Base-by-base conservation (phyloP, 768 basidiomycete species). In the Royoungia palumana region DNA sequence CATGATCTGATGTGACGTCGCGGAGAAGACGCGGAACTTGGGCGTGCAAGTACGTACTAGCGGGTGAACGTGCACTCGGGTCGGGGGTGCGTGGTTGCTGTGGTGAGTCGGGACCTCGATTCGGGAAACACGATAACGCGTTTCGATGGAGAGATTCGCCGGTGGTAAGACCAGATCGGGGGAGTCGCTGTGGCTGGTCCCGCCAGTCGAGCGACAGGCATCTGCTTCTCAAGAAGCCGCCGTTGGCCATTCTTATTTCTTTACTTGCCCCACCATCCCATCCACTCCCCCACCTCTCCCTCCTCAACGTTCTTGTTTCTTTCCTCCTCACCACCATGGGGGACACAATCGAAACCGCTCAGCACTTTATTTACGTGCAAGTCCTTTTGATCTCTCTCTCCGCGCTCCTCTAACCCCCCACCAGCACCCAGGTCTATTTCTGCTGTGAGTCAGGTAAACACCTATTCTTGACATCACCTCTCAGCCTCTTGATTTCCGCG, bases 331-430 rank as follows among this genome's bases (percentile, higher is more conserved):
- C 6, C 46, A 49, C 50, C 42, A 76, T 75, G 76, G 57, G 61
- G 42, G 73, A 81, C 66, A 66, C 77, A 41, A 67, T 75, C 48
- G 74, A 75, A 55, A 80, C 80, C 35, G 82, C 85, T 50, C 78
- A 83, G 57, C 78, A 87, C 65, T 88, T 88, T 66, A 87, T 89
- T 68, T 87, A 84, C 70, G 81, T 87, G 76, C 74, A 63, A 47
- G 77, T 72, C 22, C 38, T 51, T 35, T 21, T 38, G 39, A 22
- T 17, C 2, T 30, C 32, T 44, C 28, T 25, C 37, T 37, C 24
- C 9, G 35, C 12, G 12, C 37, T 27, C 39, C 34, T 17, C 64
- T 58, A 41, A 67, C 47, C 38, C 27, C 34, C 10, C 35, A 41
- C 22, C 45, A 77, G 75, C 44, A 75, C 77, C 32, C 87, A 90